Conservation (phyloP, 2,329 filamentous ascomycete genomes). For the Stagonosporopsis chrysanthemi region DNA sequence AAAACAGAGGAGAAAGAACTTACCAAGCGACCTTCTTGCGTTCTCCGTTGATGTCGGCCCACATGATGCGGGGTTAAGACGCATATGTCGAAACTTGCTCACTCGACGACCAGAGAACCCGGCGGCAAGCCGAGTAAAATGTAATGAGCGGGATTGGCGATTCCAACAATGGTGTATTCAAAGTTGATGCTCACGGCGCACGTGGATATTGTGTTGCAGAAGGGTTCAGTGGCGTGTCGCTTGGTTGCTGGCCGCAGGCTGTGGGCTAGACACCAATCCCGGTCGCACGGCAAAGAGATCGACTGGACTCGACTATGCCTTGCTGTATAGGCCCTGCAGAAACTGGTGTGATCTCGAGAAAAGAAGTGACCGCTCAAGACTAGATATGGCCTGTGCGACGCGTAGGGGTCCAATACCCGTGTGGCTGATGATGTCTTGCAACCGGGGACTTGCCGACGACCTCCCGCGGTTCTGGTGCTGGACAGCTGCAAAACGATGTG, state of each 20-base stretch:
- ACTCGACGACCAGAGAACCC: constrained; percentile 27
- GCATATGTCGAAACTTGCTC: constrained; percentile 42
- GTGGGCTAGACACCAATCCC: constrained; percentile 27
- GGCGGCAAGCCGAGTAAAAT: constrained; percentile 28
- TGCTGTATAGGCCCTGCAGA: constrained; percentile 21
- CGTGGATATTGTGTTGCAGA: constrained; percentile 36
- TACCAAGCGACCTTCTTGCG: constrained; percentile 82
- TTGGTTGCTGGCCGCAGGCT: constrained; percentile 23
- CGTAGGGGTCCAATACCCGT: constrained; percentile 33
- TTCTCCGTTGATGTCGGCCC: constrained; percentile 68
- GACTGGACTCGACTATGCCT: constrained; percentile 31
- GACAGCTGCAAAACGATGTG: constrained; percentile 23
- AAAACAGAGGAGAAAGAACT: constrained; percentile 37
- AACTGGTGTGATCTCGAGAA: constrained; percentile 6
- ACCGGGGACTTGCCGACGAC: constrained; percentile 29
- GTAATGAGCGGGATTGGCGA: constrained; percentile 28
- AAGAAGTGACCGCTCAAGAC: constrained; percentile 23
- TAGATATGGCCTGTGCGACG: constrained; percentile 27
- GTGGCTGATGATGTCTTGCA: constrained; percentile 28
- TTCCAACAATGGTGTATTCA: constrained; percentile 25
- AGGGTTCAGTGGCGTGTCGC: constrained; percentile 35
- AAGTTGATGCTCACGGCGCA: constrained; percentile 33
- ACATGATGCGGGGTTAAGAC: constrained; percentile 58
- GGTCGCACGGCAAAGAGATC: constrained; percentile 31
- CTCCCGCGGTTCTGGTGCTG: constrained; percentile 25